Evolutionary conservation across 345 rosid species (phyloP).

Genomic region (Citrus medica): DNA sequence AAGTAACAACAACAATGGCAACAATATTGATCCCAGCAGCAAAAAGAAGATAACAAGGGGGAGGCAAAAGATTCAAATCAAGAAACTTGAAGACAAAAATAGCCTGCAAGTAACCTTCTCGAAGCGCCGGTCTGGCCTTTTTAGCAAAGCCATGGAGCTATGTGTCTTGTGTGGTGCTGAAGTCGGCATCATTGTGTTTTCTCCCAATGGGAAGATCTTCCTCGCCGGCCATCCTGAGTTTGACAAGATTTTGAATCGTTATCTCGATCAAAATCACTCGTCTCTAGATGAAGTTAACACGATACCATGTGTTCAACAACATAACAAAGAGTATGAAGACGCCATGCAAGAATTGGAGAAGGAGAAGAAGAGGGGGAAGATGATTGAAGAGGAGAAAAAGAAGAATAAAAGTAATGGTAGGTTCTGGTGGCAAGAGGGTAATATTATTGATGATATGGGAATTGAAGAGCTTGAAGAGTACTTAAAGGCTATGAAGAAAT

Average conservation of each 20-base stretch:
- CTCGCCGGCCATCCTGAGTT: constrained; percentile 28
- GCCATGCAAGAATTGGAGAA: constrained; percentile 22
- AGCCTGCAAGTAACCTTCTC: constrained; percentile 24
- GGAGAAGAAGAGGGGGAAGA: constrained; percentile 14
- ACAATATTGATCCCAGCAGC: background rate
- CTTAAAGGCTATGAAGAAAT: constrained; percentile 22
- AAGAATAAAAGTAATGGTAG: background rate
- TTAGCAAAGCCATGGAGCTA: constrained; percentile 38
- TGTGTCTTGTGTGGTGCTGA: constrained; percentile 30
- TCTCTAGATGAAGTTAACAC: background rate
- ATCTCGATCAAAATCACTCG: background rate
- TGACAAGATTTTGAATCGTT: constrained; percentile 13
- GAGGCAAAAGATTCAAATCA: constrained; percentile 25
- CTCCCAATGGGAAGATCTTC: constrained; percentile 32
- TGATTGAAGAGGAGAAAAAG: constrained; percentile 13
- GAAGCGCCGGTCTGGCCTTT: constrained; percentile 25
- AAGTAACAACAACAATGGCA: background rate
- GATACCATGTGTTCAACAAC: background rate
- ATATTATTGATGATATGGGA: constrained; percentile 22
- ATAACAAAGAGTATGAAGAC: constrained; percentile 16
- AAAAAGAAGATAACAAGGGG: constrained; percentile 16
- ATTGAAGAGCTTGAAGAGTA: constrained; percentile 33
- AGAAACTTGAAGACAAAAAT: constrained; percentile 16
- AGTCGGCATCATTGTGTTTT: constrained; percentile 27
- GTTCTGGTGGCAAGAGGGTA: constrained; percentile 38